Evolutionary conservation across 2,329 filamentous ascomycete genomes (phyloP).

Genomic region (Diaporthe citrichinensis): DNA sequence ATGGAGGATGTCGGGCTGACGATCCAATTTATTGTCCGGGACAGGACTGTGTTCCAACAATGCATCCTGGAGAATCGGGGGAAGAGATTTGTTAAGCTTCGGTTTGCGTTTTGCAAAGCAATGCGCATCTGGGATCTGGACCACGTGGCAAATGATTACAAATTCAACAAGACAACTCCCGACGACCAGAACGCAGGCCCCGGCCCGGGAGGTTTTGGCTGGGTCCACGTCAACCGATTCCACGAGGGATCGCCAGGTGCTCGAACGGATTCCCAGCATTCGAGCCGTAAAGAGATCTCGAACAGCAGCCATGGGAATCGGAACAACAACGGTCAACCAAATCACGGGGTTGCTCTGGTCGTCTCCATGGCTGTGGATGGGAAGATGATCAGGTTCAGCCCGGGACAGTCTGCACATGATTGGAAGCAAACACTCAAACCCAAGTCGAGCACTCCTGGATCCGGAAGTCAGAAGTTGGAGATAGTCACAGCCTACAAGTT

Average conservation of each 20-base stretch:
- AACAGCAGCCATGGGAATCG: neutral
- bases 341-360: neutral
- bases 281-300: rapidly evolving
- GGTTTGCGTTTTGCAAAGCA: neutral
- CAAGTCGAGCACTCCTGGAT: neutral
- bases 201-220: neutral
- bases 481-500: constrained; percentile 3
- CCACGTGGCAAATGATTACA: neutral
- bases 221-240: neutral
- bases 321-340: neutral
- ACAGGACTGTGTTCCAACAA: constrained; percentile 2
- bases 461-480: neutral
- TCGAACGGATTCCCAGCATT: neutral
- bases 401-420: too few relatives aligned
- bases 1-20: neutral
- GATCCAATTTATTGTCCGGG: neutral
- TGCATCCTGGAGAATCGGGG: neutral
- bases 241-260: neutral
- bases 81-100: neutral
- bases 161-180: neutral
- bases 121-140: neutral
- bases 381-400: neutral
- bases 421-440: neutral
- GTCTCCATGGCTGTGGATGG: neutral
- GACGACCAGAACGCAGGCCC: neutral